Conservation (phyloP, 2,329 filamentous ascomycete genomes). For the Coleophoma eucalyptorum region DNA sequence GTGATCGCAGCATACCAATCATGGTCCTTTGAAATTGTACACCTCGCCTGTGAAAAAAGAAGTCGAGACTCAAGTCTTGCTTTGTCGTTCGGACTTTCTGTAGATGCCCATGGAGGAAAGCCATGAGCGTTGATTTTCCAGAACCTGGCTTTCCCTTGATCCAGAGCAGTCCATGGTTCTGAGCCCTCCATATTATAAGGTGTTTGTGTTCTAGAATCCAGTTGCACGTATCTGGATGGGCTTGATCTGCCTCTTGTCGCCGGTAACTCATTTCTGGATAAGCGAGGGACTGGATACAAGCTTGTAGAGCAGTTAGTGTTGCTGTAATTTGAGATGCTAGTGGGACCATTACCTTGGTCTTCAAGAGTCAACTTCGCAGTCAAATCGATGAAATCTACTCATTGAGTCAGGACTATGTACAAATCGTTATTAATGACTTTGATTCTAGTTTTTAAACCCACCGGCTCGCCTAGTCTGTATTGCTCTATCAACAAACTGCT, state of each 20-base stretch:
- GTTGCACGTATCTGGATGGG: constrained; percentile 24
- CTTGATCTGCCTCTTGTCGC: constrained; percentile 16
- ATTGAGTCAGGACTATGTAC: too few species aligned
- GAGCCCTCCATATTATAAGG: constrained; percentile 19
- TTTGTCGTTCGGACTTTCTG: background rate
- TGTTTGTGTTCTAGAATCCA: constrained; percentile 26
- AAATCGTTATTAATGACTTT: too few species aligned
- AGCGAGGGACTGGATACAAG: constrained; percentile 27
- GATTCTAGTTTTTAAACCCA: too few species aligned
- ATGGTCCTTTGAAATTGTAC: constrained; percentile 26
- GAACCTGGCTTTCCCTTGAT: constrained; percentile 37
- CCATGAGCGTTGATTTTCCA: constrained; percentile 36
- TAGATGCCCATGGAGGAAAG: constrained; percentile 27
- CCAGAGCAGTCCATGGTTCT: constrained; percentile 27
- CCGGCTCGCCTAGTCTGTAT: too few species aligned
- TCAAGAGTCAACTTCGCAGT: background rate
- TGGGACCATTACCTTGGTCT: background rate
- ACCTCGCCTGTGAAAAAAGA: constrained; percentile 34
- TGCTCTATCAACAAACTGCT: too few species aligned
- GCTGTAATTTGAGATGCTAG: background rate
- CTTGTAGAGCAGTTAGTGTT: background rate
- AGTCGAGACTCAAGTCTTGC: constrained; percentile 19
- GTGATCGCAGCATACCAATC: constrained; percentile 30
- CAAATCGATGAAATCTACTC: too few species aligned
- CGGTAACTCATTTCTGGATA: constrained; percentile 27